Evolutionary conservation across 208 protist species (phyloP).

Genomic region (Tritrichomonas foetus): DNA sequence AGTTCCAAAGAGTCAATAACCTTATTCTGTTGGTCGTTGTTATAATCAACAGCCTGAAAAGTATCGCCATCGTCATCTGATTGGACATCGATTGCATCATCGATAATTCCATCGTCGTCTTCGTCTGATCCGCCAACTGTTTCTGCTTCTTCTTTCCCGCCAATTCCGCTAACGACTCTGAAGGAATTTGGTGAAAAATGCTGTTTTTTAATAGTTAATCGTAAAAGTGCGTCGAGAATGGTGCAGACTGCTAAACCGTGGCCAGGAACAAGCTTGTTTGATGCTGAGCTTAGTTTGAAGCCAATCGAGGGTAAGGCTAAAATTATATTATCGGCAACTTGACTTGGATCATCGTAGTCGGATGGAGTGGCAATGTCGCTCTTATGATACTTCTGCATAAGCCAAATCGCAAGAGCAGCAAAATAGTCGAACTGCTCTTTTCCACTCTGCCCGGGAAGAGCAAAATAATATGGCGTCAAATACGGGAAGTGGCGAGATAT

Average conservation of each 20-base stretch:
- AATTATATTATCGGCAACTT: background rate
- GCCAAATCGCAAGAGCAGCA: background rate
- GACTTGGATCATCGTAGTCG: conserved; percentile 6
- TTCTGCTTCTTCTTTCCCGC: no score
- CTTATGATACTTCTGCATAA: background rate
- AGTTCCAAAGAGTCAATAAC: conserved; percentile 10
- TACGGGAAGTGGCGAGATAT: background rate
- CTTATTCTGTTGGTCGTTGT: background rate
- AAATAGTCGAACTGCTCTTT: conserved; percentile 36
- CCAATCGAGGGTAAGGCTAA: background rate
- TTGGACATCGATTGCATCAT: background rate
- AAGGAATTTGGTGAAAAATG: background rate
- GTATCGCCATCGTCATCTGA: background rate
- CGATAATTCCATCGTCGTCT: no score
- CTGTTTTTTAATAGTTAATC: background rate
- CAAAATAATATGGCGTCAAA: conserved; percentile 27
- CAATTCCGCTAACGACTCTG: no score
- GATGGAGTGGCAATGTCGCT: background rate
- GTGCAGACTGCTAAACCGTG: background rate
- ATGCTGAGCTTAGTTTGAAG: background rate
- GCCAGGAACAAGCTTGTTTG: background rate
- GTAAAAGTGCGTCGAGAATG: background rate
- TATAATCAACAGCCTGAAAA: background rate
- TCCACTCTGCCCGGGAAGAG: background rate
- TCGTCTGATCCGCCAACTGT: no score